Conservation (phyloP, 345 rosid species). For the Acer negundo region DNA sequence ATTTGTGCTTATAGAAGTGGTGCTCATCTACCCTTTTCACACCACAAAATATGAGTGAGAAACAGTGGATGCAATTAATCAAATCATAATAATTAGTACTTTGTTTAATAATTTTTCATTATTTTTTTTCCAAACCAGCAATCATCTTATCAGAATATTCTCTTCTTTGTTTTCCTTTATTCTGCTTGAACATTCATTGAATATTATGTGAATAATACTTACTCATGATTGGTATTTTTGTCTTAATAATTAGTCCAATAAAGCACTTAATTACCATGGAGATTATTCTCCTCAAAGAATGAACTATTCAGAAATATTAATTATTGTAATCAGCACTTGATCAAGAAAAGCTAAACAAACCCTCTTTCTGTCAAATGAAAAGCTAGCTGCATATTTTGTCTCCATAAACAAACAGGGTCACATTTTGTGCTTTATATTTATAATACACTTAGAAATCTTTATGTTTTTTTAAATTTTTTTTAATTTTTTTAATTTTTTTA, state of each 20-base stretch:
- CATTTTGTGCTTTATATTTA: conserved; percentile 20
- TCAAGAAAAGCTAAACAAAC: conserved; percentile 13
- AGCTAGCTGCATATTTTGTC: conserved; percentile 23
- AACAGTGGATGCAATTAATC: neutral
- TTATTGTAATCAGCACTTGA: neutral
- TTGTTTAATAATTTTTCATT: neutral
- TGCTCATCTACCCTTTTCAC: neutral
- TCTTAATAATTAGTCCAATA: conserved; percentile 32
- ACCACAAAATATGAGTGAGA: neutral
- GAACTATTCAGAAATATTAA: neutral
- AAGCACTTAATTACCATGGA: conserved; percentile 30
- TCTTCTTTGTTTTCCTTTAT: neutral
- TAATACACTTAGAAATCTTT: conserved; percentile 16
- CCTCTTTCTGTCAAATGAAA: conserved; percentile 21
- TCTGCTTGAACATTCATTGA: conserved; percentile 21
- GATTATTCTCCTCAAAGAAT: conserved; percentile 16
- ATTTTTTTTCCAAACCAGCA: conserved; percentile 12
- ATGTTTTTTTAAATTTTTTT: neutral
- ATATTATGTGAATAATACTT: conserved; percentile 13
- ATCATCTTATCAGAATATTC: conserved; percentile 10
- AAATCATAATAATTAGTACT: neutral
- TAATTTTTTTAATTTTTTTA: no score
- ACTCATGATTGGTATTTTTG: conserved; percentile 30
- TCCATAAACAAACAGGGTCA: conserved; percentile 32
- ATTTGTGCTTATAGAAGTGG: neutral